These are phyloP conservation scores for Uromyces viciae-fabae DNA, from an alignment of 1,284 basidiomycete species.

Conservation along the genomic window DNA sequence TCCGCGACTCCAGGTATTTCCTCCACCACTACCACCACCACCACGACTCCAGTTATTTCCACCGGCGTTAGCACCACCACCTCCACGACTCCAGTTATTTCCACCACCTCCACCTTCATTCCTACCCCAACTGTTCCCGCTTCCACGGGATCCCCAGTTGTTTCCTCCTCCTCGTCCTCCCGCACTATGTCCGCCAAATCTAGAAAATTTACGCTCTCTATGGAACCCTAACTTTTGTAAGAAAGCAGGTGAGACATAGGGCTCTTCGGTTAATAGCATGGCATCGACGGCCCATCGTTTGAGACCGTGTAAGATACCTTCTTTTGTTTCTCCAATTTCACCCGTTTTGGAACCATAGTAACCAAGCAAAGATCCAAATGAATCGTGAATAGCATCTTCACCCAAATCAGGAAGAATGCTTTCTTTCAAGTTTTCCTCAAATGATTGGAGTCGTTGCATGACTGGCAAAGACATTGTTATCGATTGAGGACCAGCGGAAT, in stretches of 20 bases:
- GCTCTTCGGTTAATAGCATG: constrained; percentile 60
- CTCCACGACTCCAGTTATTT: constrained; percentile 8
- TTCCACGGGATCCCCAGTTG: neutral
- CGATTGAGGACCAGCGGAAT: neutral
- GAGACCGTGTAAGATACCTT: constrained; percentile 63
- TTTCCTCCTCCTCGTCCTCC: neutral
- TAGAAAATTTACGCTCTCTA: neutral
- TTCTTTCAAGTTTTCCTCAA: constrained; percentile 57
- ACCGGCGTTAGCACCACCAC: neutral
- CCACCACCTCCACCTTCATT: neutral
- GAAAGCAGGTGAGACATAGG: constrained; percentile 60
- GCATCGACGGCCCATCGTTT: constrained; percentile 66
- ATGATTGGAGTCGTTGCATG: constrained; percentile 50
- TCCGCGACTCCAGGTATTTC: neutral
- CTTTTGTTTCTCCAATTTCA: constrained; percentile 60
- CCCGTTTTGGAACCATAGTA: constrained; percentile 66
- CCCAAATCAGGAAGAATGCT: constrained; percentile 59
- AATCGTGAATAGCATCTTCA: constrained; percentile 63
- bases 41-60: neutral
- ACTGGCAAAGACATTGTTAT: constrained; percentile 47
- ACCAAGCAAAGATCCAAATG: constrained; percentile 69
- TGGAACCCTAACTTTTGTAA: constrained; percentile 57
- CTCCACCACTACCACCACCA: constrained; percentile 4
- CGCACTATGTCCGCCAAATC: neutral
- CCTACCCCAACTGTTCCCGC: neutral